Evolutionary conservation across 2,329 filamentous ascomycete species (phyloP).

Genomic region (Exophiala viscosa): DNA sequence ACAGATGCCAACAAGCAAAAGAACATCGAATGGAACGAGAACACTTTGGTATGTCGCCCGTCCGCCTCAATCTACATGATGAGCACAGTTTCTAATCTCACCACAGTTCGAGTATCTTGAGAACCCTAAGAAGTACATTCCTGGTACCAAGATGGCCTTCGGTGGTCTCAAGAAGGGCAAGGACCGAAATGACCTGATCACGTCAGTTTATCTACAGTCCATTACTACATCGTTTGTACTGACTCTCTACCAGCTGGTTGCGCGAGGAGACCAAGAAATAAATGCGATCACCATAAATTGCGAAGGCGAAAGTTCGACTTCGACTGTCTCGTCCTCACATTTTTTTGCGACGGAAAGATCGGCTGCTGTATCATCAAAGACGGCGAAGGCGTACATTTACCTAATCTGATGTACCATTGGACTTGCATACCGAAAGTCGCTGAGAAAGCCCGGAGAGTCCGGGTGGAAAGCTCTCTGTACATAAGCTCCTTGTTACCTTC

Average conservation of each 20-base stretch:
- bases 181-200: constrained; percentile 98
- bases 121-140: constrained; percentile 99
- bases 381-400: constrained; percentile 21
- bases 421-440: constrained; percentile 20
- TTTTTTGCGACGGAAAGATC: constrained; percentile 13
- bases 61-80: background rate
- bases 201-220: constrained; percentile 56
- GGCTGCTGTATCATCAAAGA: constrained; percentile 27
- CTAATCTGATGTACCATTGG: constrained; percentile 11
- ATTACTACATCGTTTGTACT: constrained; percentile 11
- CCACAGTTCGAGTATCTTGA: constrained; percentile 91
- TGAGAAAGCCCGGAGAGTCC: constrained; percentile 23
- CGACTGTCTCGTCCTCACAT: constrained; percentile 6
- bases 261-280: constrained; percentile 32
- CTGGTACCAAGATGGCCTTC: constrained; percentile 99
- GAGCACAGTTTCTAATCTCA: background rate
- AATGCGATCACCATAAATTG: constrained; percentile 6
- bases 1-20: constrained; percentile 99
- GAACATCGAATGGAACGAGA: constrained; percentile 82
- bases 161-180: constrained; percentile 99
- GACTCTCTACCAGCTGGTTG: constrained; percentile 29
- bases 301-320: constrained; percentile 1
- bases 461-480: constrained; percentile 25
- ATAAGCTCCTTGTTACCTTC: constrained; percentile 19
- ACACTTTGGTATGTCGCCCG: constrained; percentile 66